Evolutionary conservation across 2,329 filamentous ascomycete genomes (phyloP).

Genomic region (Trichoderma breve): DNA sequence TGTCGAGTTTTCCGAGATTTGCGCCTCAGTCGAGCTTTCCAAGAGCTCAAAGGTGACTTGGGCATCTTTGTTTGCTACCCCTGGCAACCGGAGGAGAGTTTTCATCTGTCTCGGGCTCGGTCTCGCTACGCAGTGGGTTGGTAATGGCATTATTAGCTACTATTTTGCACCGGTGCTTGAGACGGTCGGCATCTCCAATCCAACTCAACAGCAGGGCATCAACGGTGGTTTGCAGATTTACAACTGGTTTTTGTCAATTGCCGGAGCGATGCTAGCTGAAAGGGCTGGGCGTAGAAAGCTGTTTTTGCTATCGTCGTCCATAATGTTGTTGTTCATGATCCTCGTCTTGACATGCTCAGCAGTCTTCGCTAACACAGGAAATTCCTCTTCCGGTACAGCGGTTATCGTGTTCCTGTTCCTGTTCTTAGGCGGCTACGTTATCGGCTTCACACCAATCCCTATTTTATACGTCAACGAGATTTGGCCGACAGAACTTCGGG

Average conservation of each 20-base stretch:
- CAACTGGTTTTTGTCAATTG: too few relatives aligned
- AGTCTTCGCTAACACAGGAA: background rate
- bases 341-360: background rate
- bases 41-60: too few relatives aligned
- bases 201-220: background rate
- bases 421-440: background rate
- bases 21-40: background rate
- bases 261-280: background rate
- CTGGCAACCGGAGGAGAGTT: background rate
- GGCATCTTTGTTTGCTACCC: background rate
- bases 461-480: too few relatives aligned
- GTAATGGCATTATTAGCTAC: background rate
- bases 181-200: background rate
- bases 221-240: too few relatives aligned
- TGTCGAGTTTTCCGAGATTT: background rate
- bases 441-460: background rate
- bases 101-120: background rate
- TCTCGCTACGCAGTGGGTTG: background rate
- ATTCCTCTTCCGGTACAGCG: background rate
- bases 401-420: background rate
- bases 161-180: background rate
- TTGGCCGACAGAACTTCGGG: background rate
- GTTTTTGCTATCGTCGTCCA: background rate
- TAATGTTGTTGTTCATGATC: background rate
- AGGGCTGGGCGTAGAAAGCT: background rate